A percentile compares a stretch with the other conserved stretches of the same genome.
Conservation (phyloP, 176 grass and related monocot genomes). For the Eragrostis curvula region DNA sequence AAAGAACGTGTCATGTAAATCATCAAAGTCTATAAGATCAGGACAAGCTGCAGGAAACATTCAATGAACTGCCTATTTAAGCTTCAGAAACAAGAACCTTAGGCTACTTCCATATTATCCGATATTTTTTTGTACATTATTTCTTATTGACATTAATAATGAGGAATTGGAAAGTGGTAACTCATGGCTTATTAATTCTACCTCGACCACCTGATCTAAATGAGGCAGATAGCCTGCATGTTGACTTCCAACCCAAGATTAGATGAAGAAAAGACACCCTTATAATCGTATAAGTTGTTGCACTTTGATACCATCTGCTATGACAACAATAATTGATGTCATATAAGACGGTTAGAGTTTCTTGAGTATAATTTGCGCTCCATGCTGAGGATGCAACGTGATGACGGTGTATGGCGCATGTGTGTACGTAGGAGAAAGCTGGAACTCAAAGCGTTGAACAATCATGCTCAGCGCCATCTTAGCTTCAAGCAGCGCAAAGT, state of each 20-base stretch:
- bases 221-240: too few species aligned
- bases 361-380: constrained; percentile 58
- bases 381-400: constrained; percentile 65
- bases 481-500: constrained; percentile 71
- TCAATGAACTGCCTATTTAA: too few species aligned
- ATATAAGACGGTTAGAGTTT: constrained; percentile 42
- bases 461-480: constrained; percentile 73
- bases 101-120: too few species aligned
- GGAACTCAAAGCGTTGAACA: constrained; percentile 65
- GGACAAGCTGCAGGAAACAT: too few species aligned
- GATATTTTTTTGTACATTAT: too few species aligned
- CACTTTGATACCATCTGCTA: not conserved
- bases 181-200: too few species aligned
- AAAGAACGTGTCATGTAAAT: too few species aligned
- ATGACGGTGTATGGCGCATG: constrained; percentile 62
- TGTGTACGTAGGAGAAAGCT: constrained; percentile 52
- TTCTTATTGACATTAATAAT: too few species aligned
- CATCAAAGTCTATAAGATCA: too few species aligned
- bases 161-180: too few species aligned
- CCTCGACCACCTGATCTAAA: too few species aligned
- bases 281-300: not conserved
- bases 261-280: not conserved
- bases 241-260: not conserved
- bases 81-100: too few species aligned
- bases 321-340: not conserved